Percentiles rank a stretch among this genome's conserved stretches.
phyloP scores from a whole-genome alignment of 768 basidiomycete species.

The Suillus plorans region DNA sequence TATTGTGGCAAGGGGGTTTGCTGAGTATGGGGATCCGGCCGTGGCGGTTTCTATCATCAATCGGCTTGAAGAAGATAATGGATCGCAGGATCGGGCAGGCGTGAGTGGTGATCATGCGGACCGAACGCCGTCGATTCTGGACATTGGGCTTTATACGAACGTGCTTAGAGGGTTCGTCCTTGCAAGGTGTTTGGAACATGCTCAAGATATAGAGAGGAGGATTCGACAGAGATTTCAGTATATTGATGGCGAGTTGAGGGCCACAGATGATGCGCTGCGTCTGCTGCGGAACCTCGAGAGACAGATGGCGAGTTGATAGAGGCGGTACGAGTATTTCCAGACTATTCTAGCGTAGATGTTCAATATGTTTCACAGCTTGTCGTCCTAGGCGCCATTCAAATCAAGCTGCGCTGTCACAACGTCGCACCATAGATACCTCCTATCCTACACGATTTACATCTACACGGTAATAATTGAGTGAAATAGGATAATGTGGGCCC shows the following conservation, averaged over 20 bases:
- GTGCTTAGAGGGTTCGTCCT: constrained; percentile 39
- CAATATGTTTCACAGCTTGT: not conserved
- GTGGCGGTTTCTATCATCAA: constrained; percentile 43
- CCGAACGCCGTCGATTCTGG: not conserved
- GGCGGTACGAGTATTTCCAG: not conserved
- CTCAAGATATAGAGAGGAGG: constrained; percentile 31
- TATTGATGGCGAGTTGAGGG: constrained; percentile 18
- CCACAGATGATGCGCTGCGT: constrained; percentile 23
- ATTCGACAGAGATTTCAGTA: constrained; percentile 24
- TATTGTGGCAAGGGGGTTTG: constrained; percentile 48
- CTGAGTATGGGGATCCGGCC: constrained; percentile 34
- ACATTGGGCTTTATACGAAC: constrained; percentile 36
- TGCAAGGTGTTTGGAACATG: constrained; percentile 26
- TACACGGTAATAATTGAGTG: not conserved
- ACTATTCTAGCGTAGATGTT: not conserved
- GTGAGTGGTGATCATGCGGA: not conserved
- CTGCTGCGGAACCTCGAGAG: constrained; percentile 22
- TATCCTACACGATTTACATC: not conserved
- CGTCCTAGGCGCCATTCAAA: not conserved
- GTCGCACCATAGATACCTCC: not conserved
- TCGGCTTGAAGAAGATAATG: constrained; percentile 34
- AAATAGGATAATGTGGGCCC: not conserved
- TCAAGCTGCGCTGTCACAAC: not conserved
- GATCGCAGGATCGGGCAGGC: not conserved
- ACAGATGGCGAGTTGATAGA: not conserved